Conservation (phyloP, 2,329 filamentous ascomycete genomes). For the Fusarium succisae region DNA sequence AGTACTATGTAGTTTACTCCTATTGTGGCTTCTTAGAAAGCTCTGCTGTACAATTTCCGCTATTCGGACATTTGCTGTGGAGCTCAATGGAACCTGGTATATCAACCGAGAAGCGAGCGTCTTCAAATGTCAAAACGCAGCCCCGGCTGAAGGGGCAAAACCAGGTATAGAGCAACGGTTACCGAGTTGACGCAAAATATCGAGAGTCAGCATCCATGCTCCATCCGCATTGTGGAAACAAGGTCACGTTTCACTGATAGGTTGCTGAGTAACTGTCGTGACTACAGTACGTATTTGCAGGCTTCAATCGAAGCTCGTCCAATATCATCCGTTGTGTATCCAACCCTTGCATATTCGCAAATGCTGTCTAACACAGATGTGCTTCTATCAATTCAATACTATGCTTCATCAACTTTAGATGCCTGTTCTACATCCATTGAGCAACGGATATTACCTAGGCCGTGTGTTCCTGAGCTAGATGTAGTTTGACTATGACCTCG, state of each 20-base stretch:
- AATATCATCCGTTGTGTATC: constrained; percentile 7
- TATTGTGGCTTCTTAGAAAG: neutral
- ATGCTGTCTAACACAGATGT: constrained; percentile 16
- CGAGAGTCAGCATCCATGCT: constrained; percentile 7
- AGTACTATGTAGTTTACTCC: neutral
- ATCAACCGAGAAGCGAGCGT: neutral
- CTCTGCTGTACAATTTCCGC: neutral
- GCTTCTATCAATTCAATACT: neutral
- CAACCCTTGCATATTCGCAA: neutral
- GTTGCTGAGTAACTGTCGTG: constrained; percentile 26
- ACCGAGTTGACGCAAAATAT: constrained; percentile 10
- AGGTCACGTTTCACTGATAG: constrained; percentile 19
- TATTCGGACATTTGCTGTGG: constrained; percentile 5
- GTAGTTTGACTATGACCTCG: constrained; percentile 1
- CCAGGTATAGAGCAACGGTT: neutral
- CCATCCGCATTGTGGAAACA: constrained; percentile 13
- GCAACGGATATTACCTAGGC: neutral
- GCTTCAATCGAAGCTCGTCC: neutral
- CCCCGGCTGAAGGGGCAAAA: neutral
- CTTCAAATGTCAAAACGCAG: neutral
- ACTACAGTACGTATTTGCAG: constrained; percentile 5
- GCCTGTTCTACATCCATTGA: neutral
- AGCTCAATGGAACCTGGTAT: neutral
- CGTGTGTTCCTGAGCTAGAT: neutral
- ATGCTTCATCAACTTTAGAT: constrained; percentile 3